Conservation (phyloP, 345 rosid species). For the Eucalyptus sp. region DNA sequence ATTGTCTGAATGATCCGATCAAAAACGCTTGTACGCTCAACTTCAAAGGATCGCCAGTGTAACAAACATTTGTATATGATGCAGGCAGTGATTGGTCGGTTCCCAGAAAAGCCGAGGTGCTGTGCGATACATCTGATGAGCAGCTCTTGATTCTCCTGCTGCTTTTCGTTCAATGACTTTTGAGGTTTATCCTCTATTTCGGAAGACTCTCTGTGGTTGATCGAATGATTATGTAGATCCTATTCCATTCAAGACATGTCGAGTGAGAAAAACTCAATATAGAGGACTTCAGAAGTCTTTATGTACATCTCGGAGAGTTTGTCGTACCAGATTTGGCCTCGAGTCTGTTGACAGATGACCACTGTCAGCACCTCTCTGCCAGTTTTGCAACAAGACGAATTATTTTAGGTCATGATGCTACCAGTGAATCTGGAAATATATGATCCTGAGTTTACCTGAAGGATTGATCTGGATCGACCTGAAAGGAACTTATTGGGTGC, state of each 20-base stretch:
- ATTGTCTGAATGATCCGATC: conserved; percentile 91
- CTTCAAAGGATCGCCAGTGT: conserved; percentile 98
- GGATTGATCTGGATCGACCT: conserved; percentile 79
- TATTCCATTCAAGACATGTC: conserved; percentile 10
- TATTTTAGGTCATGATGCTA: neutral
- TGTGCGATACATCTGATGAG: conserved; percentile 90
- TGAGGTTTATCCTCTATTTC: conserved; percentile 86
- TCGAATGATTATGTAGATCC: conserved; percentile 71
- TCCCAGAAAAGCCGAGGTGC: conserved; percentile 69
- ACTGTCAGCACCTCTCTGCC: conserved; percentile 67
- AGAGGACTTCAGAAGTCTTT: neutral
- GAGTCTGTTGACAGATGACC: conserved; percentile 46
- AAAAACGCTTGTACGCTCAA: conserved; percentile 81
- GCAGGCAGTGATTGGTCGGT: conserved; percentile 85
- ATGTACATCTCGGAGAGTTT: neutral
- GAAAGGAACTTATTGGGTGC: conserved; percentile 92
- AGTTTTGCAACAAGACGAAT: neutral
- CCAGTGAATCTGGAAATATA: neutral
- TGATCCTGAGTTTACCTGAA: conserved; percentile 42
- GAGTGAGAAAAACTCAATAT: neutral
- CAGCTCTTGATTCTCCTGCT: conserved; percentile 92
- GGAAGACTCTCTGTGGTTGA: conserved; percentile 50
- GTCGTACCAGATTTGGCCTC: conserved; percentile 43
- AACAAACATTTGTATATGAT: conserved; percentile 85
- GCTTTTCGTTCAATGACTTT: conserved; percentile 84